Base-by-base conservation (phyloP, 306 rosid genomes). In the Rubus idaeus region DNA sequence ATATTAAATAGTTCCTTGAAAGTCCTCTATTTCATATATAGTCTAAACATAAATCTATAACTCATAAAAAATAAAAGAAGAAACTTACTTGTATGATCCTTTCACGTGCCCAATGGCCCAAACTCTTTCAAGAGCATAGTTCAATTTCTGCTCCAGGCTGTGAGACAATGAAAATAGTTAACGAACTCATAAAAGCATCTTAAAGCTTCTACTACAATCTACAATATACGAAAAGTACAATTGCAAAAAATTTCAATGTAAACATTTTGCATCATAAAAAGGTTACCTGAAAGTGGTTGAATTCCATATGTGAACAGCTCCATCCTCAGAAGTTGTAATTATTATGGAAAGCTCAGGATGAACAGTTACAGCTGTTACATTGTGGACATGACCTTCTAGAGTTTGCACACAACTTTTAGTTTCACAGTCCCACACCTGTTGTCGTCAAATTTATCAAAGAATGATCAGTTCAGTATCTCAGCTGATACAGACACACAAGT, bases 301-400 rank as follows among this genome's bases (percentile, higher is more conserved):
- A 78, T 86, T 80, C 90, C 90, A 90, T 72, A 88, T 73, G 58
- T 86, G 85, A 46, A 85, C 69, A 20, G 84, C 85, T 30, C 69
- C 82, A 71, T 90, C 92, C 74, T 90, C 92, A 14, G 95, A 90
- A 76, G 84, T 70, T 42, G 95, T 88, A 47, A 90, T 51, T 45
- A 85, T 72, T 18, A 83, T 82, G 5, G 90, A 88, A 80, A 86
- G 77, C 71, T 88, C 90, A 4, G 87, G 84, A 83, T 81, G 90
- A 58, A 57, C 86, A 83, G 84, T 83, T 5, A 80, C 51, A 66
- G 86, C 42, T 10, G 89, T 81, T 12, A 90, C 87, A 82, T 90
- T 90, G 76, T 88, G 70, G 46, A 8, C 69, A 81, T 86, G 90
- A 40, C 90, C 92, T 88, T 88, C 90, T 39, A 88, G 79, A 42